These are phyloP conservation scores for Polygonum maritimum DNA, from an alignment of 148 eudicot genomes.

Conservation along the genomic window DNA sequence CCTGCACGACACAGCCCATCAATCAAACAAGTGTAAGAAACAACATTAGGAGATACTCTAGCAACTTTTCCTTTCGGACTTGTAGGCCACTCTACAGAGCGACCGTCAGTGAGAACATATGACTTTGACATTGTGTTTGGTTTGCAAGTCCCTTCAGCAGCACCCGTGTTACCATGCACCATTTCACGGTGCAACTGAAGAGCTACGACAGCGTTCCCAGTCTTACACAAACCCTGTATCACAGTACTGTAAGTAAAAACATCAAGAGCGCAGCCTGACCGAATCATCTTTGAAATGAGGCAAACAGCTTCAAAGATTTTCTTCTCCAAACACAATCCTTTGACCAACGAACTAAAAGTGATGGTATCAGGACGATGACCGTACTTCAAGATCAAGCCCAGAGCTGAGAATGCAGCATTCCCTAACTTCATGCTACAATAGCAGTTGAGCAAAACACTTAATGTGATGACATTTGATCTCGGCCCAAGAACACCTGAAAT, in stretches of 20 bases:
- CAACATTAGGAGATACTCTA: neutral
- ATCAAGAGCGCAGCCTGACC: neutral
- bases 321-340: conserved; percentile 16
- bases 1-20: too few relatives aligned
- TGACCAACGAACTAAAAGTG: conserved; percentile 15
- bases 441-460: conserved; percentile 1
- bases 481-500: too few relatives aligned
- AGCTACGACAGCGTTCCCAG: neutral
- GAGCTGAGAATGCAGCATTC: conserved; percentile 15
- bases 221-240: neutral
- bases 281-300: neutral
- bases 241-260: neutral
- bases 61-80: neutral
- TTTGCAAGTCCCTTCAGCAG: neutral
- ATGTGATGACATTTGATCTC: too few relatives aligned
- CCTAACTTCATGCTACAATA: conserved; percentile 10
- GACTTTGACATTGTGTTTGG: neutral
- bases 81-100: neutral
- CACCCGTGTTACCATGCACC: neutral
- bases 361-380: conserved; percentile 10
- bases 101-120: neutral
- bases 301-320: conserved; percentile 14
- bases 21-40: too few relatives aligned
- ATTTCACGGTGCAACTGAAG: neutral
- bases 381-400: conserved; percentile 18